Evolutionary conservation across 768 basidiomycete species (phyloP).

Genomic region (Lanmaoa rubissima): DNA sequence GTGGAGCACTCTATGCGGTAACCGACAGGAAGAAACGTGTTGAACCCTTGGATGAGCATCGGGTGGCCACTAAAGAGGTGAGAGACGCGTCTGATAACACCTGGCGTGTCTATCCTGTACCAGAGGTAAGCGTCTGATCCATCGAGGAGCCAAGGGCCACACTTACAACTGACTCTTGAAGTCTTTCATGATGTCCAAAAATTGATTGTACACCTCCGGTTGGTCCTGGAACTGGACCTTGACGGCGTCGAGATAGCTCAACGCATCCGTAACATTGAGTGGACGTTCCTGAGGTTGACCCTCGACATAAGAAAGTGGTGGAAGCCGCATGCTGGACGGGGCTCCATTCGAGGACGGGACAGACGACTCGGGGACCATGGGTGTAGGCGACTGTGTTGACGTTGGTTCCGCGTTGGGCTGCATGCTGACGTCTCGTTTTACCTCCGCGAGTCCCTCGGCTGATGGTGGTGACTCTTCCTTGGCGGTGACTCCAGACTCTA

Average conservation of each 20-base stretch:
- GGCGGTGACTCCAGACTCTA: background rate
- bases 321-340: constrained; percentile 14
- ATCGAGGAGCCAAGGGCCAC: background rate
- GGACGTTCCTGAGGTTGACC: constrained; percentile 38
- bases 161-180: constrained; percentile 64
- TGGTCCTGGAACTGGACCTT: constrained; percentile 57
- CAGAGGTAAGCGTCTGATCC: background rate
- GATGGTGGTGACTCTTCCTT: constrained; percentile 8
- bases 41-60: constrained; percentile 93
- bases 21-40: constrained; percentile 92
- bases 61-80: constrained; percentile 90
- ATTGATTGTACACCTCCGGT: constrained; percentile 62
- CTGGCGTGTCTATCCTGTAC: constrained; percentile 91
- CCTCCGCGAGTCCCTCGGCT: constrained; percentile 13
- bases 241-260: constrained; percentile 63
- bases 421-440: constrained; percentile 28
- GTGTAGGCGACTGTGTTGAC: constrained; percentile 9
- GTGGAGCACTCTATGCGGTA: constrained; percentile 86
- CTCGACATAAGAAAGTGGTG: constrained; percentile 24
- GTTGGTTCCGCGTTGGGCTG: constrained; percentile 11
- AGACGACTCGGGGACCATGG: constrained; percentile 13
- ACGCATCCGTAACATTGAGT: constrained; percentile 60
- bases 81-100: constrained; percentile 94
- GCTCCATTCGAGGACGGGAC: constrained; percentile 1
- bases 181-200: constrained; percentile 73